Evolutionary conservation across 1,139 yeast species (phyloP).

Genomic region (Saccharomyces hybrid): DNA sequence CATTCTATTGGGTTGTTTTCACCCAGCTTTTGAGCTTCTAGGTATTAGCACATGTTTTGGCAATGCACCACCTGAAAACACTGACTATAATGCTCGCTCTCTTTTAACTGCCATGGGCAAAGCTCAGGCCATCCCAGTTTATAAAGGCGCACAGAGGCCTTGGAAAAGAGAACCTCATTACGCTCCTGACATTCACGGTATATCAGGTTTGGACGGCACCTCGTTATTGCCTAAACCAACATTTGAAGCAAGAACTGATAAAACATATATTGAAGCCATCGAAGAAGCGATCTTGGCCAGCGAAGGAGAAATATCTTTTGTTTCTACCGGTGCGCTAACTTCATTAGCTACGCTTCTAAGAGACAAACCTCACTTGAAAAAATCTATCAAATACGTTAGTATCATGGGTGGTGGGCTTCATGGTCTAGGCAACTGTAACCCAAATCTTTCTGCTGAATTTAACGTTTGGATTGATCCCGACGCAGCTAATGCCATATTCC

Average conservation of each 20-base stretch:
- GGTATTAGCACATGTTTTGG: slow-evolving; percentile 85
- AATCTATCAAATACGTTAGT: slow-evolving; percentile 44
- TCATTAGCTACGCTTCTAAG: slow-evolving; percentile 50
- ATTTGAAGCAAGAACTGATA: slow-evolving; percentile 29
- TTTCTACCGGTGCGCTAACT: slow-evolving; percentile 71
- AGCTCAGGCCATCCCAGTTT: slow-evolving; percentile 49
- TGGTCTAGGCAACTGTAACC: slow-evolving; percentile 36
- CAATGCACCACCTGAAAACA: slow-evolving; percentile 57
- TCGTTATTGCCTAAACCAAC: slow-evolving; percentile 46
- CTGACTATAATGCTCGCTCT: slow-evolving; percentile 65
- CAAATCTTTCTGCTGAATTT: slow-evolving; percentile 63
- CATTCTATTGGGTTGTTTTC: slow-evolving; percentile 51
- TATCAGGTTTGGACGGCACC: slow-evolving; percentile 68
- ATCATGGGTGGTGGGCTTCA: slow-evolving; percentile 74
- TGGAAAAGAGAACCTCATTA: slow-evolving; percentile 37
- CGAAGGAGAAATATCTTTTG: slow-evolving; percentile 45
- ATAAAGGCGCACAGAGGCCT: slow-evolving; percentile 57
- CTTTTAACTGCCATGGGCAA: slow-evolving; percentile 52
- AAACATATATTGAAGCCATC: slow-evolving; percentile 47
- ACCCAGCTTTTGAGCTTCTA: slow-evolving; percentile 51
- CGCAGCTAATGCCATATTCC: slow-evolving; percentile 55
- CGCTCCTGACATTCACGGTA: slow-evolving; percentile 69
- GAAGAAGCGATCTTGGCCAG: slow-evolving; percentile 40
- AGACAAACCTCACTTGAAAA: slow-evolving; percentile 44
- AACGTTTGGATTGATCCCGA: slow-evolving; percentile 69